phyloP scores from a whole-genome alignment of 2,329 filamentous ascomycete species.

The Colletotrichum lini region DNA sequence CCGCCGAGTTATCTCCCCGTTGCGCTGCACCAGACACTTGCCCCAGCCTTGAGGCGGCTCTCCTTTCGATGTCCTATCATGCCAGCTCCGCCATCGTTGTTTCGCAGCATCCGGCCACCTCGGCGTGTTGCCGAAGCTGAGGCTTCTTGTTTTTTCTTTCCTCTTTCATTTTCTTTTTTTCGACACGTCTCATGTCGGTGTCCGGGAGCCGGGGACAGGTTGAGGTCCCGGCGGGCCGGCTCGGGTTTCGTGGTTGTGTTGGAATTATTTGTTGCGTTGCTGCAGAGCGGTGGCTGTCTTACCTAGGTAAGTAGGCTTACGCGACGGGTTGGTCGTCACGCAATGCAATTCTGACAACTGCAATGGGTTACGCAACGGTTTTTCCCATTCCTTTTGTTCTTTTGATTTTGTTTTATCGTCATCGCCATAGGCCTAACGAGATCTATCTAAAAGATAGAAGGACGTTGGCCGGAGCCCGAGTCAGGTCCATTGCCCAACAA shows the following conservation, averaged over 20 bases:
- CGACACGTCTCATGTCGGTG: constrained; percentile 20
- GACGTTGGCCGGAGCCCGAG: neutral
- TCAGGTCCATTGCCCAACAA: neutral
- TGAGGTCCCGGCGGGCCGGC: constrained; percentile 2
- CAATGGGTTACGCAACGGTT: constrained; percentile 1
- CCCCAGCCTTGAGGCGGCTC: neutral
- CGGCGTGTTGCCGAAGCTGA: constrained; percentile 4
- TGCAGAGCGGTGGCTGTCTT: too few species aligned
- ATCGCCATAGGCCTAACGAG: too few species aligned
- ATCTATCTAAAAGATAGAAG: neutral
- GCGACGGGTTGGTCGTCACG: neutral
- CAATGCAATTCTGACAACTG: neutral
- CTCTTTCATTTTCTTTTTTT: neutral
- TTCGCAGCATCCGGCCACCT: constrained; percentile 7
- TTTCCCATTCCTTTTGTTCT: neutral
- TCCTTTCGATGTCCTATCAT: neutral
- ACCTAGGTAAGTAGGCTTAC: neutral
- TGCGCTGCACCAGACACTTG: neutral
- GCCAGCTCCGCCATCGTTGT: neutral
- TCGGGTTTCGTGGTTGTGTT: neutral
- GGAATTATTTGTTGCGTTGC: neutral
- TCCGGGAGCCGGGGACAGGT: constrained; percentile 5
- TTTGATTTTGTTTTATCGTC: too few species aligned
- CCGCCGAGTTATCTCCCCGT: neutral
- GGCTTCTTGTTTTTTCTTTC: neutral